These are phyloP conservation scores for Yamadazyma tumulicola DNA, from an alignment of 805 yeast species.

Conservation along the genomic window DNA sequence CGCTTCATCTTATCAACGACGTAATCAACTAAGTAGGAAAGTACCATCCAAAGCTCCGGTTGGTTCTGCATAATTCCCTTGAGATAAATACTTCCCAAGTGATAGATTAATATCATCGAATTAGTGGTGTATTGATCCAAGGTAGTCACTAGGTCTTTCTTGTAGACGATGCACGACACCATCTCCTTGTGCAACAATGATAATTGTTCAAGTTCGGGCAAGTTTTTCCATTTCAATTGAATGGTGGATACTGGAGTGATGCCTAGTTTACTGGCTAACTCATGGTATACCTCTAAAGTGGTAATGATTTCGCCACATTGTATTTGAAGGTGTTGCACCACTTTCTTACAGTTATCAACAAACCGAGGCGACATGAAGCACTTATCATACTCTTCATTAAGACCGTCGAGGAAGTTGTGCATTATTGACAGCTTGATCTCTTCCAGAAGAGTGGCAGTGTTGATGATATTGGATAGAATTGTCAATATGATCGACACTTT, in stretches of 20 bases:
- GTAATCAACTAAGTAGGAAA: constrained; percentile 21
- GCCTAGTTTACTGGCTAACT: constrained; percentile 10
- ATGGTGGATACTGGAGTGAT: constrained; percentile 10
- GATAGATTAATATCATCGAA: constrained; percentile 16
- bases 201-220: constrained; percentile 22
- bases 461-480: constrained; percentile 3
- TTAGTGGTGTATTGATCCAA: constrained; percentile 22
- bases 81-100: constrained; percentile 27
- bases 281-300: constrained; percentile 3
- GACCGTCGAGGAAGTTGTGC: constrained; percentile 13
- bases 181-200: constrained; percentile 25
- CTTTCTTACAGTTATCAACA: constrained; percentile 27
- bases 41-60: constrained; percentile 27
- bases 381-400: constrained; percentile 26
- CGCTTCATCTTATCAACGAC: constrained; percentile 13
- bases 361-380: constrained; percentile 20
- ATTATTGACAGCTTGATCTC: constrained; percentile 2
- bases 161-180: constrained; percentile 9
- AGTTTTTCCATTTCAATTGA: constrained; percentile 12
- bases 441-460: background rate
- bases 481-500: constrained; percentile 5
- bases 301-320: constrained; percentile 4
- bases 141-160: constrained; percentile 15
- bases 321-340: constrained; percentile 16
- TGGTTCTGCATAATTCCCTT: constrained; percentile 18